Conservation (phyloP, 2,329 filamentous ascomycete genomes). For the Pestalotiopsis sp. region DNA sequence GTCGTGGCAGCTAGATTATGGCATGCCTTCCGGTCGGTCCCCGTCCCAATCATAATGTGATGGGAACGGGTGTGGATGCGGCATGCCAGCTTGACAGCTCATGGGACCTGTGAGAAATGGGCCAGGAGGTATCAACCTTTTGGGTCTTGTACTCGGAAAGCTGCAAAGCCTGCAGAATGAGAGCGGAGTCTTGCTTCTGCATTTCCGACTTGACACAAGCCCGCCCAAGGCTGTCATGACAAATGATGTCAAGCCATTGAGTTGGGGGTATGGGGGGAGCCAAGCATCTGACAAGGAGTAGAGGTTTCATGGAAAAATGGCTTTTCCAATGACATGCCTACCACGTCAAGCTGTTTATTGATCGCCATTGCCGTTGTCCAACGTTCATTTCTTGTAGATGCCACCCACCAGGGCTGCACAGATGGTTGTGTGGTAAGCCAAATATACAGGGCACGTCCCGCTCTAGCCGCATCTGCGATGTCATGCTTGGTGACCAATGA, state of each 20-base stretch:
- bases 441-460: conserved; percentile 23
- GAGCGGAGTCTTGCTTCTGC: neutral
- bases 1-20: neutral
- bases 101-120: neutral
- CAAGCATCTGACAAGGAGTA: neutral
- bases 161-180: neutral
- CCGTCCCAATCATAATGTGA: neutral
- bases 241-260: neutral
- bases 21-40: neutral
- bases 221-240: neutral
- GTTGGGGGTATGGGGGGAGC: neutral
- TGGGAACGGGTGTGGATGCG: neutral
- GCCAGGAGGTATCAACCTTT: neutral
- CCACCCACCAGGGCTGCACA: neutral
- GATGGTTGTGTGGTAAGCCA: conserved; percentile 14
- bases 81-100: neutral
- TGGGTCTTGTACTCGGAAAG: neutral
- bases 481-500: conserved; percentile 29
- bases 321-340: neutral
- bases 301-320: neutral
- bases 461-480: conserved; percentile 20
- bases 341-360: neutral
- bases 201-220: neutral
- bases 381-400: neutral
- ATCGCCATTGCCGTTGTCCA: neutral